phyloP scores from a whole-genome alignment of 1,284 basidiomycete genomes.

The Cryptococcus sp. region DNA sequence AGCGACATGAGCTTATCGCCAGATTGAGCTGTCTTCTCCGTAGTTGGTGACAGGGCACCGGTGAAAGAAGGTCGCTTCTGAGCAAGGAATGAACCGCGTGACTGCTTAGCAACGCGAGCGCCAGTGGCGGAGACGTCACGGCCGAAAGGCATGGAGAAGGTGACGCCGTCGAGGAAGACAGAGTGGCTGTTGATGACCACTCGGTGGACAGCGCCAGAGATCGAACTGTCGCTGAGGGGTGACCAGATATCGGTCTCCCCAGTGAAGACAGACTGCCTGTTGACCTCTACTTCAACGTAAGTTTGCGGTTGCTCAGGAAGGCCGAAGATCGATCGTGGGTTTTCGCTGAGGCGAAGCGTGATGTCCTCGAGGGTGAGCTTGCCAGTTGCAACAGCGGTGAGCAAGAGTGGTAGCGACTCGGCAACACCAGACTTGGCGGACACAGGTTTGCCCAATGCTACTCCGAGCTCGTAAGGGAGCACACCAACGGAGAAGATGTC shows the following conservation, averaged over 20 bases:
- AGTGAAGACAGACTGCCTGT: conserved; percentile 68
- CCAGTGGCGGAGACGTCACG: conserved; percentile 75
- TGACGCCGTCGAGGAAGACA: conserved; percentile 81
- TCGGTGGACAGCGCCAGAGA: conserved; percentile 81
- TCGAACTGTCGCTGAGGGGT: conserved; percentile 68
- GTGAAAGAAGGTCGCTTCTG: conserved; percentile 38
- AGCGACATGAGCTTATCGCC: conserved; percentile 47
- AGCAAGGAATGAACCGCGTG: conserved; percentile 48
- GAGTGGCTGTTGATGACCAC: conserved; percentile 92
- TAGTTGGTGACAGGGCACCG: conserved; percentile 22
- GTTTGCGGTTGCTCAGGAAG: conserved; percentile 83
- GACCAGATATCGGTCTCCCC: conserved; percentile 67
- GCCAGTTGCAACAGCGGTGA: conserved; percentile 81
- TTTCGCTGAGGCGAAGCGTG: conserved; percentile 77
- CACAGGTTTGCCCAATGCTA: conserved; percentile 66
- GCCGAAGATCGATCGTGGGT: conserved; percentile 89
- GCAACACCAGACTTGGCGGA: conserved; percentile 79
- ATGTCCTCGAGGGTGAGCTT: conserved; percentile 83
- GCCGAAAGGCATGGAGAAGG: conserved; percentile 65
- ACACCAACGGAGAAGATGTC: conserved; percentile 91
- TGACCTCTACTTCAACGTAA: conserved; percentile 89
- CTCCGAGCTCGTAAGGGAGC: conserved; percentile 75
- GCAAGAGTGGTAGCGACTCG: conserved; percentile 83
- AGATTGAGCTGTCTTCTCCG: conserved; percentile 10
- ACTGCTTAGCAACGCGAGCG: conserved; percentile 53